These are phyloP conservation scores for Paecilomyces variotii DNA, from an alignment of 2,329 filamentous ascomycete species.

Conservation along the genomic window DNA sequence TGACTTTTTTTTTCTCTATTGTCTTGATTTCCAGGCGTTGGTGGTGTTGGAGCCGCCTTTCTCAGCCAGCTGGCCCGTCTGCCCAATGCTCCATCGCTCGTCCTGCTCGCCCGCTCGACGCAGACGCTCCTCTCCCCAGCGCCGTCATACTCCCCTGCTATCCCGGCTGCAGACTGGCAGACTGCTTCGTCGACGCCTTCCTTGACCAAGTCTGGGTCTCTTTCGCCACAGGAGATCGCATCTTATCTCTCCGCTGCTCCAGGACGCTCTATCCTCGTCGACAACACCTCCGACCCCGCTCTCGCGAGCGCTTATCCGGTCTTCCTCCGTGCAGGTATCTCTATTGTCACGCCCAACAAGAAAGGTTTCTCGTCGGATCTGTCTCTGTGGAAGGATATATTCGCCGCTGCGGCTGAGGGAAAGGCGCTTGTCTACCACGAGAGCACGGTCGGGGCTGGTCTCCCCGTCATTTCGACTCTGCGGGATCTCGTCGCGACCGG, in stretches of 20 bases:
- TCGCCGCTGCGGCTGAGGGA: conserved; percentile 55
- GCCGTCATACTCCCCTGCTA: conserved; percentile 57
- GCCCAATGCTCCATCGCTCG: conserved; percentile 62
- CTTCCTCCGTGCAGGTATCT: conserved; percentile 74
- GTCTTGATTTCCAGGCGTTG: conserved; percentile 61
- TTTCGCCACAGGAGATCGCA: conserved; percentile 61
- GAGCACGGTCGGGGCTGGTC: conserved; percentile 83
- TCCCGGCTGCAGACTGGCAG: conserved; percentile 52
- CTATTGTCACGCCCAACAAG: conserved; percentile 94
- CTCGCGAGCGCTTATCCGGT: conserved; percentile 76
- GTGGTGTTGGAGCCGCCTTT: conserved; percentile 89
- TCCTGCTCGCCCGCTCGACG: conserved; percentile 79
- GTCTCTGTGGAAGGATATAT: conserved; percentile 80
- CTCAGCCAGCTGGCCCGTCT: conserved; percentile 69
- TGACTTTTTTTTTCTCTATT: background rate
- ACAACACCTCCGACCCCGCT: conserved; percentile 89
- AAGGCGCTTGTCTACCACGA: conserved; percentile 87
- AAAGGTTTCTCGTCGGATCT: conserved; percentile 86
- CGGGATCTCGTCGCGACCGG: conserved; percentile 93
- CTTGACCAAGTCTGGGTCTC: conserved; percentile 41
- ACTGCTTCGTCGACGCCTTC: conserved; percentile 53
- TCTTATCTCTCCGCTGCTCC: conserved; percentile 72
- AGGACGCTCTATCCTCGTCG: conserved; percentile 72
- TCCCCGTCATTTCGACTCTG: conserved; percentile 87
- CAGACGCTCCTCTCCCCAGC: conserved; percentile 69